Base-by-base conservation (phyloP, 2,329 filamentous ascomycete species). In the Aspergillus versicolor region DNA sequence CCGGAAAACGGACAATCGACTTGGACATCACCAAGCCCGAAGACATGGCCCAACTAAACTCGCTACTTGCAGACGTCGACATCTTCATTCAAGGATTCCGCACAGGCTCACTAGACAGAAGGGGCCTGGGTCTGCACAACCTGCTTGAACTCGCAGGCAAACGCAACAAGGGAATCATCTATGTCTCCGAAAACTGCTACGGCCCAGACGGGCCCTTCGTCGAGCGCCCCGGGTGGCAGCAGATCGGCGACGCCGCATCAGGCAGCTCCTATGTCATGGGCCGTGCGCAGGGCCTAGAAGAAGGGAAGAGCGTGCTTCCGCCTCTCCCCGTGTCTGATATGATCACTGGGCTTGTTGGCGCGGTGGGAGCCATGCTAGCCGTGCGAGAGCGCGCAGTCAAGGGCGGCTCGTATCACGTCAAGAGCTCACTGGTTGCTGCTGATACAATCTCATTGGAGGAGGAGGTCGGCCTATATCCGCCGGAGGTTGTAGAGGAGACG, bases 41-140 rank as follows among this genome's bases (percentile, higher is more conserved):
- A 1, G 78, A 78, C 51, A 72, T 70, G 48, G 64, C 64, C 3
- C 70, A 74, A 3, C 65, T 82, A 0, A 64, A 71, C 3, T 65
- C 70, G 2, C 72, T 83, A 2, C 64, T 83, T 15, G 63, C 66
- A 6, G 78, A 80, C 1, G 81, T 78, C 3, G 82, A 84, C 63
- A 76, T 83, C 40, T 77, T 83, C 55, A 67, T 84, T 17, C 77
- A 82, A 60, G 81, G 81, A 37, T 84, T 78, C 71, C 72, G 81
- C 6, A 73, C 75, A 3, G 74, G 73, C 9, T 69, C 72, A 15
- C 70, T 83, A 51, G 47, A 41, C 7, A 40, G 57, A 11, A 52
- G 52, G 24, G 59, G 59, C 2, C 34, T 37, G 12, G 34, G 34
- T 7, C 13, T 37, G 34, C 12, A 37, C 12, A 7, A 37, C 5